Percentiles rank a stretch among this genome's conserved stretches.
phyloP scores from a whole-genome alignment of 139 green algal species.

The Closterium sp. region DNA sequence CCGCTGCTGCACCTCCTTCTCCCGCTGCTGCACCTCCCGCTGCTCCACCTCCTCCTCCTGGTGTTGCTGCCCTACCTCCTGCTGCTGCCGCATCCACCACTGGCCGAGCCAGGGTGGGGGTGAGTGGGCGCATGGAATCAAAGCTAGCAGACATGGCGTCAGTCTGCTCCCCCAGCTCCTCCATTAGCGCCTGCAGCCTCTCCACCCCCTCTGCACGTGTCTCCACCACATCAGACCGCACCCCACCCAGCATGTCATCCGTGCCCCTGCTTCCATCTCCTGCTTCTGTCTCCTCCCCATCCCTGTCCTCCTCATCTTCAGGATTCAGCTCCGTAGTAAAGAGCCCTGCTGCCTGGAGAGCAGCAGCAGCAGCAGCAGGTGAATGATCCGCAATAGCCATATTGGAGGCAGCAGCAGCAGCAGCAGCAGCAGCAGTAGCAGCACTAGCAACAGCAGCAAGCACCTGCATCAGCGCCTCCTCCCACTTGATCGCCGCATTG shows the following conservation, averaged over 20 bases:
- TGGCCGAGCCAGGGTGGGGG: no score
- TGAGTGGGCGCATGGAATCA: no score
- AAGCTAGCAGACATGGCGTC: neutral
- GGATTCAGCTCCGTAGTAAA: neutral
- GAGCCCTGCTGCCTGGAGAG: neutral
- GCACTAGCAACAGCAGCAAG: neutral
- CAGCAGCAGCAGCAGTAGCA: no score
- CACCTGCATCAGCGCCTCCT: neutral
- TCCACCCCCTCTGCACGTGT: neutral
- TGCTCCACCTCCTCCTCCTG: no score
- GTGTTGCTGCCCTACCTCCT: no score
- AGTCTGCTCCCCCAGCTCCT: neutral
- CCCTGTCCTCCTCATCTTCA: neutral
- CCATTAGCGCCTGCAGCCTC: neutral
- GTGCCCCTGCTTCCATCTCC: neutral
- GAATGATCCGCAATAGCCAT: no score
- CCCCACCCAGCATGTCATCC: neutral
- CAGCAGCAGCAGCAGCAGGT: no score
- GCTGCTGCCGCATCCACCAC: no score
- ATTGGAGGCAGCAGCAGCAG: no score
- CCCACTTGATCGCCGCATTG: neutral
- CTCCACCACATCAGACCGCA: neutral
- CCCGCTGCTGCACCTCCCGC: no score
- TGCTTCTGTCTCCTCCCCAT: neutral
- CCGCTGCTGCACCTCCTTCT: no score